phyloP scores from a whole-genome alignment of 805 yeast species.

The Wickerhamiella musiphila region DNA sequence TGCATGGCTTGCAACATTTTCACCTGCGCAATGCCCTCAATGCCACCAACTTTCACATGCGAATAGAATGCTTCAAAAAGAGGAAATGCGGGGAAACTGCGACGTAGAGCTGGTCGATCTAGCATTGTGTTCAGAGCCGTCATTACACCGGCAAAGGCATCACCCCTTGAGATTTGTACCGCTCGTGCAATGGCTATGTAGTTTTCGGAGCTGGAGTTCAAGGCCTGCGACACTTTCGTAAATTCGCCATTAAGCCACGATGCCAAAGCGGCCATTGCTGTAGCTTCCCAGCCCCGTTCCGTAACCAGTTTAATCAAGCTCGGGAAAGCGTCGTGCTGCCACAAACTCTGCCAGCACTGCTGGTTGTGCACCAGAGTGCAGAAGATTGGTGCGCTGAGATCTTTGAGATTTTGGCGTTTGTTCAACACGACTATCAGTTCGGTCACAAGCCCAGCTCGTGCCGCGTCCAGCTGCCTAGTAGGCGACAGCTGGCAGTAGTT shows the following conservation, averaged over 20 bases:
- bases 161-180: conserved; percentile 2
- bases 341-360: conserved; percentile 24
- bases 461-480: conserved; percentile 29
- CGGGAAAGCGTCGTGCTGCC: conserved; percentile 24
- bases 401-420: conserved; percentile 30
- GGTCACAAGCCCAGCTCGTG: conserved; percentile 31
- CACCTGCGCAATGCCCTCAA: conserved; percentile 7
- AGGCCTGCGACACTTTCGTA: conserved; percentile 8
- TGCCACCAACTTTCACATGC: background rate
- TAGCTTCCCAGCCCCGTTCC: conserved; percentile 42
- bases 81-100: conserved; percentile 2
- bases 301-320: conserved; percentile 25
- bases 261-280: conserved; percentile 33
- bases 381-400: conserved; percentile 34
- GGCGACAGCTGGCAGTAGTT: conserved; percentile 35
- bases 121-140: conserved; percentile 9
- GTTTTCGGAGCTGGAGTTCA: conserved; percentile 3
- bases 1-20: conserved; percentile 8
- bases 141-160: conserved; percentile 7
- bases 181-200: conserved; percentile 5
- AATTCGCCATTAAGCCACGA: conserved; percentile 22
- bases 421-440: conserved; percentile 25
- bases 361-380: conserved; percentile 36
- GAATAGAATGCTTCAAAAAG: conserved; percentile 4
- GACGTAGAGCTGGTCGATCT: conserved; percentile 7